A percentile compares a stretch with the other conserved stretches of the same genome.
Evolutionary conservation across 2,329 filamentous ascomycete species (phyloP).

Genomic region (Fusarium cicatricum): DNA sequence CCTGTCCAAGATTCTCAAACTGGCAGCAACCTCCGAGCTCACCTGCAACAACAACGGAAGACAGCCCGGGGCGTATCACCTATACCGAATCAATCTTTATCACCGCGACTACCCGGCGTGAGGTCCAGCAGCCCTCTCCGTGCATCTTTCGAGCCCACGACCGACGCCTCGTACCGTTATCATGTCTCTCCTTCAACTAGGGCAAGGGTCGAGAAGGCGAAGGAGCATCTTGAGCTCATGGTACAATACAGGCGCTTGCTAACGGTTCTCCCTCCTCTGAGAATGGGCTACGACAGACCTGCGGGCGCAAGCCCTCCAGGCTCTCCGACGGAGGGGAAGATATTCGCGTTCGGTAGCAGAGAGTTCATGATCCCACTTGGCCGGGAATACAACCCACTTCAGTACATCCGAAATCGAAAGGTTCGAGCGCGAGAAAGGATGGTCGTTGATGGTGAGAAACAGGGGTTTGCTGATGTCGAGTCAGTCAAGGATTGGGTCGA

Average conservation of each 20-base stretch:
- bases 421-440: slow-evolving; percentile 81
- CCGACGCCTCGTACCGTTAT: slow-evolving; percentile 63
- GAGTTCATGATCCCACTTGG: slow-evolving; percentile 58
- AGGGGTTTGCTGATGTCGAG: slow-evolving; percentile 79
- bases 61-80: slow-evolving; percentile 69
- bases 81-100: slow-evolving; percentile 55
- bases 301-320: slow-evolving; percentile 53
- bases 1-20: slow-evolving; percentile 61
- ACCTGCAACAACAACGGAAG: slow-evolving; percentile 76
- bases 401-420: slow-evolving; percentile 91
- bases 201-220: slow-evolving; percentile 83
- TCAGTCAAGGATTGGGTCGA: slow-evolving; percentile 82
- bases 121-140: slow-evolving; percentile 57
- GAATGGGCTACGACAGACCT: slow-evolving; percentile 50
- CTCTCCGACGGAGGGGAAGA: slow-evolving; percentile 50
- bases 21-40: slow-evolving; percentile 69
- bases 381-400: slow-evolving; percentile 87
- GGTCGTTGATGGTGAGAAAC: slow-evolving; percentile 74
- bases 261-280: slow-evolving; percentile 79
- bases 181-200: slow-evolving; percentile 82
- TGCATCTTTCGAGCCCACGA: slow-evolving; percentile 53
- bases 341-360: slow-evolving; percentile 36
- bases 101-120: slow-evolving; percentile 52
- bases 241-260: slow-evolving; percentile 84
- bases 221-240: slow-evolving; percentile 84